phyloP scores from a whole-genome alignment of 1,284 basidiomycete species.

The Microbotryum violaceum region DNA sequence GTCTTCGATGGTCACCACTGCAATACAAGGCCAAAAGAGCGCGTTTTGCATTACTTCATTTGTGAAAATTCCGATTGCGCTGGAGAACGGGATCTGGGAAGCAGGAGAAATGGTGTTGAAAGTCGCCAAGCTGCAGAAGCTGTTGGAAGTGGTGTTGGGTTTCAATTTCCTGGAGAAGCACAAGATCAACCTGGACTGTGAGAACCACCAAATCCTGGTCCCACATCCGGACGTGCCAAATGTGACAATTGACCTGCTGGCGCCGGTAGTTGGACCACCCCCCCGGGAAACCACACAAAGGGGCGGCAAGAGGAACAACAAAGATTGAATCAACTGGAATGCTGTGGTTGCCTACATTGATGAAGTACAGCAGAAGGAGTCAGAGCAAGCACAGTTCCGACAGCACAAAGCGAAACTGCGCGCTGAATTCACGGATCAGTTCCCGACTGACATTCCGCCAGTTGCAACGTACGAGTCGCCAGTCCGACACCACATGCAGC shows the following conservation, averaged over 20 bases:
- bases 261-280: neutral
- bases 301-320: too few relatives aligned
- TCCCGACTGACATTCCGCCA: constrained; percentile 4
- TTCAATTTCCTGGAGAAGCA: neutral
- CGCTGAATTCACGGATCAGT: neutral
- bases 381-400: too few relatives aligned
- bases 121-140: neutral
- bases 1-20: neutral
- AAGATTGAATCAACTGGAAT: neutral
- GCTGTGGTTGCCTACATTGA: constrained; percentile 9
- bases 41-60: neutral
- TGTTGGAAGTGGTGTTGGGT: constrained; percentile 8
- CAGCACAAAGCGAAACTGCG: neutral
- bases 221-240: neutral
- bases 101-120: neutral
- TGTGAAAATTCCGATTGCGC: neutral
- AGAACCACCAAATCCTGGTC: neutral
- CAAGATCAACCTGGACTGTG: neutral
- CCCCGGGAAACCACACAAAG: too few relatives aligned
- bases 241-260: constrained; percentile 1
- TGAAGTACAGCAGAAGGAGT: neutral
- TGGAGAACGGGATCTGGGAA: neutral
- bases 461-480: too few relatives aligned
- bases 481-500: too few relatives aligned
- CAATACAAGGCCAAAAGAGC: neutral